Percentiles rank a stretch among this genome's conserved stretches.
phyloP scores from a whole-genome alignment of 169 alveolate genomes.

The Toxoplasma gondii region DNA sequence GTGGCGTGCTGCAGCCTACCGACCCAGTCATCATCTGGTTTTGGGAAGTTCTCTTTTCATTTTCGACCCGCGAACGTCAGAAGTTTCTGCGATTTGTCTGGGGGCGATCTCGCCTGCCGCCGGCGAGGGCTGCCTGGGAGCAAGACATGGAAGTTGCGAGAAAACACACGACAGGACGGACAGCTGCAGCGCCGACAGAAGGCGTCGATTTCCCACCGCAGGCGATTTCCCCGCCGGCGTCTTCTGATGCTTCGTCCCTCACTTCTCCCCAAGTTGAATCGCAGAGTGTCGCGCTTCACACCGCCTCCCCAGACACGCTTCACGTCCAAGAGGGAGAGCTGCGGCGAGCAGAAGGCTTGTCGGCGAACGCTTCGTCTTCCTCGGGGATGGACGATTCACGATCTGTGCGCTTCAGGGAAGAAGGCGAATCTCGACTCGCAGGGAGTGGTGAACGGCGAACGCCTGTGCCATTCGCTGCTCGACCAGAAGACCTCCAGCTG shows the following conservation, averaged over 20 bases:
- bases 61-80: slow-evolving; percentile 83
- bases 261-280: too few relatives aligned
- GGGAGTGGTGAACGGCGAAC: not conserved
- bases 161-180: not conserved
- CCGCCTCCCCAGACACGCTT: too few relatives aligned
- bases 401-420: too few relatives aligned
- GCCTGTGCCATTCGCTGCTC: not conserved
- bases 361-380: too few relatives aligned
- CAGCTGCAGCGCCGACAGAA: not conserved
- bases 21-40: slow-evolving; percentile 79
- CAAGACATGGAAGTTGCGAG: slow-evolving; percentile 71
- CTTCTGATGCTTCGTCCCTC: too few relatives aligned
- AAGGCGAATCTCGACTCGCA: not conserved
- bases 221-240: not conserved
- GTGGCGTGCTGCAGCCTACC: too few relatives aligned
- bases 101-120: slow-evolving; percentile 93
- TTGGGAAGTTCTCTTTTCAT: slow-evolving; percentile 88
- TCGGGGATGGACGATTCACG: too few relatives aligned
- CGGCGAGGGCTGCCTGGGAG: slow-evolving; percentile 70
- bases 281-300: too few relatives aligned
- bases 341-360: too few relatives aligned
- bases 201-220: not conserved
- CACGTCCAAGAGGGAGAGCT: too few relatives aligned
- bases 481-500: slow-evolving; percentile 72
- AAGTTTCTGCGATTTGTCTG: slow-evolving; percentile 89